These are phyloP conservation scores for Rhytidhysteron rufulum DNA, from an alignment of 2,329 filamentous ascomycete genomes.

Conservation along the genomic window DNA sequence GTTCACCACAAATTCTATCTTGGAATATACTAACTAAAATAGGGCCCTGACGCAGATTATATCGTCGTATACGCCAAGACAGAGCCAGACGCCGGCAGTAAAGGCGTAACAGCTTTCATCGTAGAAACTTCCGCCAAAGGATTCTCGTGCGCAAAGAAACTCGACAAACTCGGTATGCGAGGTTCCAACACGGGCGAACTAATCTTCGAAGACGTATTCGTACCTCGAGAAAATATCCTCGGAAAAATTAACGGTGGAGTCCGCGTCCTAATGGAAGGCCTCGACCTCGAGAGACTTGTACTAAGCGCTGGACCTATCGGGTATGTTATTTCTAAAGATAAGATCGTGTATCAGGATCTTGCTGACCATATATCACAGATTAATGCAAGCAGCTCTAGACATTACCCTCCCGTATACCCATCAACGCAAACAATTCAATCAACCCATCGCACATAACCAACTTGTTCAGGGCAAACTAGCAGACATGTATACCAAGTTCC, in stretches of 20 bases:
- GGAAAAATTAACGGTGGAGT: constrained; percentile 79
- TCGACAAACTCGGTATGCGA: constrained; percentile 98
- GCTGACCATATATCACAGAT: constrained; percentile 35
- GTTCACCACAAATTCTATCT: not conserved
- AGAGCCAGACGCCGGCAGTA: constrained; percentile 70
- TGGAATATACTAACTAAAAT: not conserved
- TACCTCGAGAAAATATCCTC: constrained; percentile 76
- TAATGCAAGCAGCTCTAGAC: constrained; percentile 92
- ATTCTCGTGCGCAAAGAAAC: constrained; percentile 83
- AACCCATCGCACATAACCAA: constrained; percentile 86
- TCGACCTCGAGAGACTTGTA: constrained; percentile 90
- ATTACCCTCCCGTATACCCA: constrained; percentile 85
- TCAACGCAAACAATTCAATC: constrained; percentile 81
- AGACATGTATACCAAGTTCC: constrained; percentile 95
- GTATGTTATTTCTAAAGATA: constrained; percentile 23
- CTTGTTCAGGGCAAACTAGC: constrained; percentile 88
- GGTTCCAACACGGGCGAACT: constrained; percentile 95
- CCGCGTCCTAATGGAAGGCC: constrained; percentile 88
- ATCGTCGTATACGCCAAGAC: constrained; percentile 98
- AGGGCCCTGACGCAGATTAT: constrained; percentile 81
- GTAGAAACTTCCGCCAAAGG: constrained; percentile 68
- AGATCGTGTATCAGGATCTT: not conserved
- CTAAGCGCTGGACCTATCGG: constrained; percentile 87
- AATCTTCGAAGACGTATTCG: constrained; percentile 85
- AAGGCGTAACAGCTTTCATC: constrained; percentile 93